A percentile compares a stretch with the other conserved stretches of the same genome.
Evolutionary conservation across 2,329 filamentous ascomycete genomes (phyloP).

Genomic region (Clathrospora elynae): DNA sequence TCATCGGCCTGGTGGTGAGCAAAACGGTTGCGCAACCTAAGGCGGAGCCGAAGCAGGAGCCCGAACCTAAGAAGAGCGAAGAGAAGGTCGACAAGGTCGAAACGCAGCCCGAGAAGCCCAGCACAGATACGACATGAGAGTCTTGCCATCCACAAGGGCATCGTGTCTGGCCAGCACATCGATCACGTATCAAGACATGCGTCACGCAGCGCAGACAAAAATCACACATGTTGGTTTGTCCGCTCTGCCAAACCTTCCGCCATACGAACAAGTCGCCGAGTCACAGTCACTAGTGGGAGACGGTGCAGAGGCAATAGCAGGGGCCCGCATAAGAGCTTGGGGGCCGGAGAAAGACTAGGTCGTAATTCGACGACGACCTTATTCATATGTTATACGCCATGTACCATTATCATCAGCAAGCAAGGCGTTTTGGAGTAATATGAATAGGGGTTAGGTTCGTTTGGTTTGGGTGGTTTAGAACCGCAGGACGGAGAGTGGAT

Average conservation of each 20-base stretch:
- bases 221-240: too few relatives aligned
- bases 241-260: too few relatives aligned
- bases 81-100: neutral
- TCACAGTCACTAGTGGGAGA: too few relatives aligned
- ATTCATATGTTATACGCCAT: constrained; percentile 6
- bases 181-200: neutral
- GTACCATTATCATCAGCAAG: constrained; percentile 12
- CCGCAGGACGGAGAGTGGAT: neutral
- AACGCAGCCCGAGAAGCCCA: constrained; percentile 1
- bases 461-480: too few relatives aligned
- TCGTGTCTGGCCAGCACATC: too few relatives aligned
- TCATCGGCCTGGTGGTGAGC: constrained; percentile 67
- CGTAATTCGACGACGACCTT: neutral
- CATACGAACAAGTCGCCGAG: too few relatives aligned
- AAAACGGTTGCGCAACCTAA: constrained; percentile 53
- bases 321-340: too few relatives aligned
- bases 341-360: too few relatives aligned
- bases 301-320: too few relatives aligned
- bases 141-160: too few relatives aligned
- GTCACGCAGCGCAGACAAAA: too few relatives aligned
- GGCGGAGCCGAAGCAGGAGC: constrained; percentile 9
- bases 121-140: constrained; percentile 4
- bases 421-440: constrained; percentile 11
- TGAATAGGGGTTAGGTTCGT: too few relatives aligned
- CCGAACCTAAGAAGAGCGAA: constrained; percentile 6